Percentiles rank a stretch among this genome's conserved stretches.
These are phyloP conservation scores for Ophiostoma fasciatum DNA, from an alignment of 2,329 filamentous ascomycete species.

Conservation along the genomic window DNA sequence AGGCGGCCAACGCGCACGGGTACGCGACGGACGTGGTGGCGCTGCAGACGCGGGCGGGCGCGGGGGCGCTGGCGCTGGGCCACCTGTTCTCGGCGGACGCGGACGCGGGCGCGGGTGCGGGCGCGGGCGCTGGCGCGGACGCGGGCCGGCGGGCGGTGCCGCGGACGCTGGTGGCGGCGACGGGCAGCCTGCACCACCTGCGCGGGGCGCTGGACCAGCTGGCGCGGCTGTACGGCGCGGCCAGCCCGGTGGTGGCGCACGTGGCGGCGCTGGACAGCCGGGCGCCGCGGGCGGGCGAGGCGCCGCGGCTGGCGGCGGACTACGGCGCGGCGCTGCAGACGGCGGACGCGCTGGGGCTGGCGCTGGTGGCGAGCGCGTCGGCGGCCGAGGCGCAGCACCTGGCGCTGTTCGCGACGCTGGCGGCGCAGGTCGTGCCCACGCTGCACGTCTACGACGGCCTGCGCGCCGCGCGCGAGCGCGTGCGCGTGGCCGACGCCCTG, in stretches of 20 bases:
- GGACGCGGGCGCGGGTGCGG: conserved; percentile 69
- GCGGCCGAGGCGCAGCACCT: conserved; percentile 90
- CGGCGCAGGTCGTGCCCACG: conserved; percentile 58
- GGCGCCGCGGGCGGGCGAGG: conserved; percentile 31
- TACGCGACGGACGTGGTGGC: conserved; percentile 63
- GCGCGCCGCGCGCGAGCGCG: conserved; percentile 55
- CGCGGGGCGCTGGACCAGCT: conserved; percentile 82
- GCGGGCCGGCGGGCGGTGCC: conserved; percentile 80
- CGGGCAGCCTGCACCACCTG: conserved; percentile 65
- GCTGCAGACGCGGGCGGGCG: conserved; percentile 77
- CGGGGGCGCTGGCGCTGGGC: conserved; percentile 79
- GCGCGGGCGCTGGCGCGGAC: conserved; percentile 85
- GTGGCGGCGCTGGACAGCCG: conserved; percentile 78
- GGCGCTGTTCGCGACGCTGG: conserved; percentile 57
- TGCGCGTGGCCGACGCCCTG: conserved; percentile 56
- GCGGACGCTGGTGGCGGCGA: conserved; percentile 78
- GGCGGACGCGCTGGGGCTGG: conserved; percentile 81
- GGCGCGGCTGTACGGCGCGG: conserved; percentile 76
- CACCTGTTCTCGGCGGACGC: conserved; percentile 98
- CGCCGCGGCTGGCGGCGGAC: conserved; percentile 56
- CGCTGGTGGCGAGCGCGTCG: conserved; percentile 70
- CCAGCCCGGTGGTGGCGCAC: conserved; percentile 86
- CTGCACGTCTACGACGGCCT: conserved; percentile 71
- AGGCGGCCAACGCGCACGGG: conserved; percentile 68
- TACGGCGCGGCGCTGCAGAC: conserved; percentile 68